Percentiles rank a stretch among this genome's conserved stretches.
These are phyloP conservation scores for Nakazawaea siamensis DNA, from an alignment of 805 yeast genomes.

Conservation along the genomic window DNA sequence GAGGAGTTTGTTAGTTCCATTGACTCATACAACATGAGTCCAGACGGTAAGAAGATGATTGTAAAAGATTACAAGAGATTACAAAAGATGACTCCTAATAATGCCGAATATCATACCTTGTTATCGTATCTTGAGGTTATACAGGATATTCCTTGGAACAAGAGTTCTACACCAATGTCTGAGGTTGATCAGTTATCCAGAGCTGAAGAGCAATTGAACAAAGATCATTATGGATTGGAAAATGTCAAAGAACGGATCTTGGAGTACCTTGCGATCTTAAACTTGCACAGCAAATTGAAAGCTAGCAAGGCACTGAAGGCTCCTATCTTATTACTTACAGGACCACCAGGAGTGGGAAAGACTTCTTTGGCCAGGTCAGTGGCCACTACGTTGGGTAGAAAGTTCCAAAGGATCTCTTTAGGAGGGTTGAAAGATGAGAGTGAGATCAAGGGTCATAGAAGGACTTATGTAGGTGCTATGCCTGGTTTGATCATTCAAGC, in stretches of 20 bases:
- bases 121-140: constrained; percentile 58
- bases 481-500: constrained; percentile 80
- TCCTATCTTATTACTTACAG: constrained; percentile 75
- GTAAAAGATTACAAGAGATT: constrained; percentile 47
- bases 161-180: not conserved
- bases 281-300: constrained; percentile 33
- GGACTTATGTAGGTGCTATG: constrained; percentile 90
- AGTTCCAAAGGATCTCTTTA: constrained; percentile 70
- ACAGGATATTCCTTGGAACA: constrained; percentile 54
- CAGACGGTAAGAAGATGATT: constrained; percentile 33
- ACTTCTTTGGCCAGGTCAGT: constrained; percentile 80
- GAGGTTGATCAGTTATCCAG: not conserved
- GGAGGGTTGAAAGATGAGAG: constrained; percentile 90
- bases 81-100: constrained; percentile 43
- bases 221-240: constrained; percentile 73
- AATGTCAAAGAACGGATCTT: constrained; percentile 67
- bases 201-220: constrained; percentile 38
- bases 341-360: constrained; percentile 94
- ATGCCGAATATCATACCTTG: constrained; percentile 57
- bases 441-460: constrained; percentile 82
- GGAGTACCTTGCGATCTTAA: constrained; percentile 74
- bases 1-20: constrained; percentile 23
- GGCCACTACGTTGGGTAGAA: constrained; percentile 64
- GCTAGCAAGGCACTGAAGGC: constrained; percentile 24
- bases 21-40: constrained; percentile 24